Evolutionary conservation across 805 yeast genomes (phyloP), one percentile per base, ranked within the genome.

Genomic region (Cyberlindnera lachancei): DNA sequence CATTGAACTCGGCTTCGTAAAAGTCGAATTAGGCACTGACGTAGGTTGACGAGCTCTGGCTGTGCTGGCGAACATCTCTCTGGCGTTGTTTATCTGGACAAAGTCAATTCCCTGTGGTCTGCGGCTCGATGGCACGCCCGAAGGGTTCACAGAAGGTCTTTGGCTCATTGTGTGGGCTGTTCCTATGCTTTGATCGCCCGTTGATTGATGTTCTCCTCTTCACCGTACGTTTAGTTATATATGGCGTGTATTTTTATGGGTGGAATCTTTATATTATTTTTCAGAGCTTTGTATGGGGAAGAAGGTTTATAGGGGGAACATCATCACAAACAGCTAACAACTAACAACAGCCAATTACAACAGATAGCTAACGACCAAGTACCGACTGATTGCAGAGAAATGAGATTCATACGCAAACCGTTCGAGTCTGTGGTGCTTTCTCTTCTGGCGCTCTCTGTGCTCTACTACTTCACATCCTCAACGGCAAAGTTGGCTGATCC

Each of bases 31-130:
- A n/a, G n/a, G n/a, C n/a, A n/a, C 13, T 7, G 34, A 18, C 12
- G 12, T 30, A 13, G 15, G 59, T 3, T 39, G 41, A 22, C 68
- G 45, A 4, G 67, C 61, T 12, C 53, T 40, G 1, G 58, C 56
- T 0, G 66, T 62, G 15, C 42, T 37, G 4, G 59, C 53, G 28
- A 69, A 75, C 76, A 80, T 68, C 43, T 78, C 76, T 35, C 87
- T 61, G 3, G 90, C 90, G 18, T 70, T 55, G 39, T 65, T 65
- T 5, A 79, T 62, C 39, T 76, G 77, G 4, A 74, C 59, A 0
- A 79, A 73, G 23, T 65, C 61, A 20, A 79, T 71, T 4, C 79
- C 73, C 24, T 27, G 18, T 27, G 35, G 24, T 29, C 27, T 14
- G 30, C 29, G 18, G 16, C 19, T 15, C 2, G 32, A 23, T 3